Evolutionary conservation across 306 rosid species (phyloP).

Genomic region (Vigna mungo): DNA sequence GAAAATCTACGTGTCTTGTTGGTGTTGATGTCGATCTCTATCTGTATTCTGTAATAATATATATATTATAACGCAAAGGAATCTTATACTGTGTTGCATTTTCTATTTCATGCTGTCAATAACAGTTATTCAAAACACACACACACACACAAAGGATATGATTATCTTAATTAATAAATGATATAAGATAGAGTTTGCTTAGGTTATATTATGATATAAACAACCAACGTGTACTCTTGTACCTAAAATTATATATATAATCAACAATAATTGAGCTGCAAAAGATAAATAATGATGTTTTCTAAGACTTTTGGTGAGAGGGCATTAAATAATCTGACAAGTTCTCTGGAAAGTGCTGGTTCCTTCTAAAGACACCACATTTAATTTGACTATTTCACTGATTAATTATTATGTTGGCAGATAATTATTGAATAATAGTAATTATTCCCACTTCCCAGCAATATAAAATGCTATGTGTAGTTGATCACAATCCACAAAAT

Average conservation of each 20-base stretch:
- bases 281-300: background rate
- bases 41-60: background rate
- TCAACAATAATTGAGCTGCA: background rate
- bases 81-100: background rate
- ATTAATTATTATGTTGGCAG: background rate
- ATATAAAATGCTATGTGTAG: constrained; percentile 6
- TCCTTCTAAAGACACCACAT: background rate
- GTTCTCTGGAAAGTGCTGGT: background rate
- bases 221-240: background rate
- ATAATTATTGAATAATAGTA: background rate
- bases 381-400: constrained; percentile 15
- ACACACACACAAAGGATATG: background rate
- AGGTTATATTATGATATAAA: background rate
- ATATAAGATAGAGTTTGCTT: background rate
- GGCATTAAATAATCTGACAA: background rate
- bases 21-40: background rate
- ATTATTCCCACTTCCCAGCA: background rate
- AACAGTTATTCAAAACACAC: no score
- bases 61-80: background rate
- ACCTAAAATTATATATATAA: background rate
- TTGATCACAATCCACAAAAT: background rate
- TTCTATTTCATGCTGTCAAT: background rate
- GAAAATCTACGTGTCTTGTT: background rate
- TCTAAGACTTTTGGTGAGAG: background rate
- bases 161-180: background rate